Base-by-base conservation (phyloP, 768 basidiomycete species). In the Obba rivulosa region DNA sequence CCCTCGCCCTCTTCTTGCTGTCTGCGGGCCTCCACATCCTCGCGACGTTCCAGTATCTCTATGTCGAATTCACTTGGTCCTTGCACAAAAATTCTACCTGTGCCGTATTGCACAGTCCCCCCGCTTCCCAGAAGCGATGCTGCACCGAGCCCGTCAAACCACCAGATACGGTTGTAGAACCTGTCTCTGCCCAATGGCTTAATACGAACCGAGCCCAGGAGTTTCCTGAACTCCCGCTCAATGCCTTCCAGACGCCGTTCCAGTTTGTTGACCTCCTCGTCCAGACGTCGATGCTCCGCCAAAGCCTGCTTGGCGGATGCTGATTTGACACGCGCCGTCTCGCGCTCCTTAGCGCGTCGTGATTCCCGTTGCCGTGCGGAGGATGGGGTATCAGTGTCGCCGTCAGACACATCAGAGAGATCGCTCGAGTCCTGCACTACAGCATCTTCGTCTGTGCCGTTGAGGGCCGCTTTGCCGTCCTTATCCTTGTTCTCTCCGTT, bases 151-250 rank as follows among this genome's bases (percentile, higher is more conserved):
- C 95, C 95, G 66, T 99, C 95, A 62, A 97, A 91, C 95, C 95
- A 99, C 95, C 95, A 99, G 50, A 96, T 75, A 25, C 90, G 82
- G 63, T 96, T 95, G 61, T 89, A 87, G 67, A 97, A 99, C 45
- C 96, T 78, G 63, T 99, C 96, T 53, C 79, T 78, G 13, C 96
- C 96, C 43, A 98, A 60, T 1, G 94, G 92, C 59, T 92, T 87
- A 18, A 90, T 84, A 45, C 96, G 78, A 42, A 93, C 78, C 5
- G 85, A 81, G 48, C 91, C 89, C 36, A 92, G 73, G 42, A 91
- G 76, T 64, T 93, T 87, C 54, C 96, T 76, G 71, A 98, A 99
- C 53, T 98, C 95, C 39, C 91, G 85, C 62, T 97, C 94, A 53
- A 95, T 88, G 42, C 76, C 79, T 58, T 93, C 90, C 17, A 97